phyloP scores from a whole-genome alignment of 805 yeast genomes.

The Kodamaea leandrae region DNA sequence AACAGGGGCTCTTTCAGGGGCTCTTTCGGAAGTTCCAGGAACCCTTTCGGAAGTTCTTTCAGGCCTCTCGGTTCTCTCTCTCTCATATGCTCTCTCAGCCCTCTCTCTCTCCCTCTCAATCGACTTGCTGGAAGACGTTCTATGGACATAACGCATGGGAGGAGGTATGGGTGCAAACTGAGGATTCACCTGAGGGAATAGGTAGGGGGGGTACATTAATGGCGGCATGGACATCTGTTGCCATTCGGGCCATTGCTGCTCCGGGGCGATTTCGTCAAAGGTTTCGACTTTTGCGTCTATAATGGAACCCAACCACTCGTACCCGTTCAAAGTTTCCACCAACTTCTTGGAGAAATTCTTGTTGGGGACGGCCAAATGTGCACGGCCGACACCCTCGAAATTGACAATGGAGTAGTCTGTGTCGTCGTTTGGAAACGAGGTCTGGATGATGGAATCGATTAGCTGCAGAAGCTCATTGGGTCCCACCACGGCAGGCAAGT shows the following conservation, averaged over 20 bases:
- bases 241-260: constrained; percentile 2
- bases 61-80: too few species aligned
- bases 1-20: too few species aligned
- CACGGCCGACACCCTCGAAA: constrained; percentile 3
- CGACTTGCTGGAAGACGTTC: constrained; percentile 14
- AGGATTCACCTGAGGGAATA: background rate
- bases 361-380: constrained; percentile 1
- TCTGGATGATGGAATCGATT: constrained; percentile 16
- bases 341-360: constrained; percentile 3
- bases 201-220: background rate
- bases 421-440: constrained; percentile 10
- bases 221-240: constrained; percentile 1
- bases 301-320: constrained; percentile 21
- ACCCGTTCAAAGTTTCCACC: constrained; percentile 20
- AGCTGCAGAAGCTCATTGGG: constrained; percentile 5
- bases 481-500: background rate
- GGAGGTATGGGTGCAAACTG: background rate
- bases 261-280: constrained; percentile 4
- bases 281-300: constrained; percentile 17
- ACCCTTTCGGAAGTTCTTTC: too few species aligned
- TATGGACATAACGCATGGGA: background rate
- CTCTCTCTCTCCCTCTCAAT: background rate
- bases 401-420: constrained; percentile 6
- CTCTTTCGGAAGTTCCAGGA: too few species aligned
- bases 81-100: too few species aligned